Evolutionary conservation across 2,329 filamentous ascomycete species (phyloP).

Genomic region (Fusarium solani-melongenae): DNA sequence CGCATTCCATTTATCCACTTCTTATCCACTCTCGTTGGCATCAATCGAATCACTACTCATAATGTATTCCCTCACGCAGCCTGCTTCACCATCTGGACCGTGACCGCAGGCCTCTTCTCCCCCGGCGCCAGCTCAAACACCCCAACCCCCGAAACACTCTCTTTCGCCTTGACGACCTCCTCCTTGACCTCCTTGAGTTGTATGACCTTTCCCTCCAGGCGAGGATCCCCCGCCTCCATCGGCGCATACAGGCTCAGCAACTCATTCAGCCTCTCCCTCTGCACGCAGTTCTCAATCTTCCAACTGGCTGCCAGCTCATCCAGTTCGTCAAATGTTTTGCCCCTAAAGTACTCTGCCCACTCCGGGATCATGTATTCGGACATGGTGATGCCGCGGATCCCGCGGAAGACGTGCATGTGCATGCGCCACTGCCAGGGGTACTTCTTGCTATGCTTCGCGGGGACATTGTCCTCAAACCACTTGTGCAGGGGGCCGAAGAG

Average conservation of each 20-base stretch:
- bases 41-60: background rate
- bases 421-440: slow-evolving; percentile 62
- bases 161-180: background rate
- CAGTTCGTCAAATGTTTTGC: slow-evolving; percentile 60
- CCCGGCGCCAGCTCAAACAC: slow-evolving; percentile 45
- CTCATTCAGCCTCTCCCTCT: slow-evolving; percentile 62
- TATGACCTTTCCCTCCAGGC: slow-evolving; percentile 45
- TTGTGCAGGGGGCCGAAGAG: slow-evolving; percentile 53
- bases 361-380: slow-evolving; percentile 63
- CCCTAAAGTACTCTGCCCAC: slow-evolving; percentile 65
- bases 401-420: slow-evolving; percentile 60
- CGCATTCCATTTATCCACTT: background rate
- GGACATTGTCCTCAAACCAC: slow-evolving; percentile 58
- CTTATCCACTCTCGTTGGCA: background rate
- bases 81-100: background rate
- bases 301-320: slow-evolving; percentile 64
- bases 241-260: slow-evolving; percentile 58
- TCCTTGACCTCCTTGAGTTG: slow-evolving; percentile 21
- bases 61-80: background rate
- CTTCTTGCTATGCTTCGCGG: slow-evolving; percentile 54
- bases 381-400: slow-evolving; percentile 53
- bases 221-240: slow-evolving; percentile 37
- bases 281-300: slow-evolving; percentile 64
- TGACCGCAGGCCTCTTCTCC: slow-evolving; percentile 20
- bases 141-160: slow-evolving; percentile 40